Conservation (phyloP, 2,329 filamentous ascomycete genomes). For the Aspergillus caelatus region DNA sequence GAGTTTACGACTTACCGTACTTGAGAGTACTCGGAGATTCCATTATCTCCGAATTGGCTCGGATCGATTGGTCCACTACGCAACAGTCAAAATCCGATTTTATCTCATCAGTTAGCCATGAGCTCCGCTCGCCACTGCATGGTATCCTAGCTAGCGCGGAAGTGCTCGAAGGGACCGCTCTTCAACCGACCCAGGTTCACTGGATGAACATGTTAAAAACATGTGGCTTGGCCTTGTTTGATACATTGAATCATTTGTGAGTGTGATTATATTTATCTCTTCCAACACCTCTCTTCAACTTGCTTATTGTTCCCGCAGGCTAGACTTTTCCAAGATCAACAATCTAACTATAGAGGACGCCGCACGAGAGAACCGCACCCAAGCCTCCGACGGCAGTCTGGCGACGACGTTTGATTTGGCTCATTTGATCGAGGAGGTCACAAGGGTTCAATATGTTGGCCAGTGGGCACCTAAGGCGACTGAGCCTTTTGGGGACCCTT, state of each 20-base stretch:
- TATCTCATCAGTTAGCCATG: conserved; percentile 56
- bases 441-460: conserved; percentile 31
- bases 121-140: conserved; percentile 53
- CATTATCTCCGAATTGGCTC: conserved; percentile 39
- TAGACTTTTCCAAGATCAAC: conserved; percentile 43
- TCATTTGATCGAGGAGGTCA: conserved; percentile 33
- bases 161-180: conserved; percentile 49
- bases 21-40: conserved; percentile 39
- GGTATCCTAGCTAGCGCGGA: conserved; percentile 54
- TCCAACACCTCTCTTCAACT: background rate
- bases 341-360: conserved; percentile 24
- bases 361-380: conserved; percentile 10
- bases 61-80: conserved; percentile 33
- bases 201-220: conserved; percentile 53
- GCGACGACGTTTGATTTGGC: conserved; percentile 36
- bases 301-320: conserved; percentile 12
- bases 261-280: background rate
- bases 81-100: conserved; percentile 57
- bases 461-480: conserved; percentile 18
- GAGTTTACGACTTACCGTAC: conserved; percentile 35
- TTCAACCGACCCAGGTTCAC: conserved; percentile 43
- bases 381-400: conserved; percentile 24
- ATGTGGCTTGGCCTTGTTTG: conserved; percentile 54
- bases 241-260: conserved; percentile 46
- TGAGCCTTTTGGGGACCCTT: conserved; percentile 1